phyloP scores from a whole-genome alignment of 2,329 filamentous ascomycete species.

The Fusarium tricinctum region DNA sequence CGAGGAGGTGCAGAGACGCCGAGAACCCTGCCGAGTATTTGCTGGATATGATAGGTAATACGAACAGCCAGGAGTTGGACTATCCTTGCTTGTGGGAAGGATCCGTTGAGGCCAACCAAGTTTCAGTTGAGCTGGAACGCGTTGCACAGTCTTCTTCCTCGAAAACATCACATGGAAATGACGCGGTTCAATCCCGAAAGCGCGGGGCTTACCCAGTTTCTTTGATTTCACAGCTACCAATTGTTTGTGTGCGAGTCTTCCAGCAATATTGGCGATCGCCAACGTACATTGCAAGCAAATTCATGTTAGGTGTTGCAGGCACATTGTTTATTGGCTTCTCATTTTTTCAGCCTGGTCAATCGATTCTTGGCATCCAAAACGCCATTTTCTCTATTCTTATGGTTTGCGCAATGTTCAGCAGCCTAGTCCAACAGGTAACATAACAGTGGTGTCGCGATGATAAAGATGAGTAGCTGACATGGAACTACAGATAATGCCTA shows the following conservation, averaged over 20 bases:
- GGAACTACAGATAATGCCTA: conserved; percentile 73
- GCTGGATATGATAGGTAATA: conserved; percentile 50
- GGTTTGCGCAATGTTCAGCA: conserved; percentile 81
- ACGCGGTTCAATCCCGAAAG: neutral
- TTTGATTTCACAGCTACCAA: conserved; percentile 67
- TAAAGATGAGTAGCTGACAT: conserved; percentile 12
- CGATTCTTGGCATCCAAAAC: conserved; percentile 78
- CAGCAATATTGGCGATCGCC: conserved; percentile 88
- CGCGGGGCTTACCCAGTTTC: neutral
- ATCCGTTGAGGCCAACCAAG: neutral
- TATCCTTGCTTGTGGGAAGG: neutral
- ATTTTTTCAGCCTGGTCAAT: conserved; percentile 70
- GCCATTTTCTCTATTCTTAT: conserved; percentile 83
- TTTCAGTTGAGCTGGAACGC: neutral
- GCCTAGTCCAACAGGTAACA: conserved; percentile 71
- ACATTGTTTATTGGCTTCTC: conserved; percentile 82
- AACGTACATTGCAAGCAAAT: conserved; percentile 83
- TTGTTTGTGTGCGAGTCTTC: conserved; percentile 78
- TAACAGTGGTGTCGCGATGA: neutral
- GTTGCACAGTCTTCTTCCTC: neutral
- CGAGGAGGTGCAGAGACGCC: conserved; percentile 67
- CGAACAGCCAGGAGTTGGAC: neutral
- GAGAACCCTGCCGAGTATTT: conserved; percentile 85
- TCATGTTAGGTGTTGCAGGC: conserved; percentile 69
- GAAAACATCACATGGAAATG: neutral